phyloP scores from a whole-genome alignment of 176 grass and related monocot genomes.

The Chloris gayana region DNA sequence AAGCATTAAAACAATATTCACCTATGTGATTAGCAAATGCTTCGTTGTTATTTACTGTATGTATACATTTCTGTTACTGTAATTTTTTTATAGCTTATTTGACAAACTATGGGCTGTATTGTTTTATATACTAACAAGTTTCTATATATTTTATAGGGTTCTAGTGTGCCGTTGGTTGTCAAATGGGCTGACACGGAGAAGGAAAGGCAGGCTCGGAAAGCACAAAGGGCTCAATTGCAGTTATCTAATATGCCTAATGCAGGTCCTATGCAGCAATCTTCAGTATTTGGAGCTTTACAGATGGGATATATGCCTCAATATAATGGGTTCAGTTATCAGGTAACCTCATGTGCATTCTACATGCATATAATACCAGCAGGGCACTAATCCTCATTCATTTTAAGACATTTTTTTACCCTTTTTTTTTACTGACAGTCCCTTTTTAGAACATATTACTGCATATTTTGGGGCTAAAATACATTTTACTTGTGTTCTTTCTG shows the following conservation, averaged over 20 bases:
- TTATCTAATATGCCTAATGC: slow-evolving; percentile 56
- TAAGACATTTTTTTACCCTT: not conserved
- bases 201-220: slow-evolving; percentile 92
- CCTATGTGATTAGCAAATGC: not conserved
- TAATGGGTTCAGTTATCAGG: slow-evolving; percentile 71
- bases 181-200: slow-evolving; percentile 99
- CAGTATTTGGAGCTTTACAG: slow-evolving; percentile 88
- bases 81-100: slow-evolving; percentile 20
- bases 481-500: not conserved
- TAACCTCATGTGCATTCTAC: slow-evolving; percentile 5
- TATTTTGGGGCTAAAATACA: not conserved
- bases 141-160: slow-evolving; percentile 59
- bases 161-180: slow-evolving; percentile 97
- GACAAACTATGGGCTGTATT: not conserved
- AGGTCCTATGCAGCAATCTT: slow-evolving; percentile 76
- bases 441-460: not conserved
- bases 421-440: not conserved
- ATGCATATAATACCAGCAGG: not conserved
- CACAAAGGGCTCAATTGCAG: slow-evolving; percentile 91
- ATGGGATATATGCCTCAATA: slow-evolving; percentile 93
- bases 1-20: not conserved
- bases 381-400: not conserved
- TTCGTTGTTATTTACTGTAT: slow-evolving; percentile 8
- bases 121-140: slow-evolving; percentile 27
- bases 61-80: not conserved